phyloP scores from a whole-genome alignment of 2,329 filamentous ascomycete genomes.

The Zarea fungicola region DNA sequence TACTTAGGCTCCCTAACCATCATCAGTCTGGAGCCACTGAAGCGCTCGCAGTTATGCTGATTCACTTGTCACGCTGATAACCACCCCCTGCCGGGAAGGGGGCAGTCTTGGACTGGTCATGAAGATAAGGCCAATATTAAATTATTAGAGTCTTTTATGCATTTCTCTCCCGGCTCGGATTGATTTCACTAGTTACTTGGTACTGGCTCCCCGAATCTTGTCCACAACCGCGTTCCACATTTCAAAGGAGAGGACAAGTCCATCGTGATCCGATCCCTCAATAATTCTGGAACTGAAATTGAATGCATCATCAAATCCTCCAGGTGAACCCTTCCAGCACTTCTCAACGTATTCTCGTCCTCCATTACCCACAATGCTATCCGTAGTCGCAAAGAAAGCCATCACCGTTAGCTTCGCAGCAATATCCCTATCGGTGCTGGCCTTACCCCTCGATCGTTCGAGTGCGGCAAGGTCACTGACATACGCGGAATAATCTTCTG shows the following conservation, averaged over 20 bases:
- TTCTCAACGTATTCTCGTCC: constrained; percentile 7
- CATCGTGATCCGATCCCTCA: constrained; percentile 10
- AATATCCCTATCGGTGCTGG: neutral
- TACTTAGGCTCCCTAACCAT: too few relatives aligned
- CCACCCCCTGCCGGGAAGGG: too few relatives aligned
- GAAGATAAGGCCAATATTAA: too few relatives aligned
- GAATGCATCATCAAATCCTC: constrained; percentile 8
- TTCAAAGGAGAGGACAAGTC: constrained; percentile 1
- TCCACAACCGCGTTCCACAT: constrained; percentile 6
- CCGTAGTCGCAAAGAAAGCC: constrained; percentile 8
- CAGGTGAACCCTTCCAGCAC: constrained; percentile 5
- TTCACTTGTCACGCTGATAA: too few relatives aligned
- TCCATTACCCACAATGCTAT: constrained; percentile 9
- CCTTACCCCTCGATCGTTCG: neutral
- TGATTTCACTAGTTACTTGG: neutral
- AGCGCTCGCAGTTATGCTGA: too few relatives aligned
- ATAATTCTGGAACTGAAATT: neutral
- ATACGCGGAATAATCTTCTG: constrained; percentile 7
- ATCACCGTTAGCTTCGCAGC: constrained; percentile 3
- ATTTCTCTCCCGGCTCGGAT: too few relatives aligned
- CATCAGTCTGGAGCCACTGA: too few relatives aligned
- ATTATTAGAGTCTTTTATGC: too few relatives aligned
- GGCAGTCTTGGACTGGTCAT: too few relatives aligned
- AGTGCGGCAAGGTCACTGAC: constrained; percentile 1
- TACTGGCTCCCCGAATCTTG: neutral